Base-by-base conservation (phyloP, 1,139 yeast genomes). In the Kurtzmaniella quercitrusa region DNA sequence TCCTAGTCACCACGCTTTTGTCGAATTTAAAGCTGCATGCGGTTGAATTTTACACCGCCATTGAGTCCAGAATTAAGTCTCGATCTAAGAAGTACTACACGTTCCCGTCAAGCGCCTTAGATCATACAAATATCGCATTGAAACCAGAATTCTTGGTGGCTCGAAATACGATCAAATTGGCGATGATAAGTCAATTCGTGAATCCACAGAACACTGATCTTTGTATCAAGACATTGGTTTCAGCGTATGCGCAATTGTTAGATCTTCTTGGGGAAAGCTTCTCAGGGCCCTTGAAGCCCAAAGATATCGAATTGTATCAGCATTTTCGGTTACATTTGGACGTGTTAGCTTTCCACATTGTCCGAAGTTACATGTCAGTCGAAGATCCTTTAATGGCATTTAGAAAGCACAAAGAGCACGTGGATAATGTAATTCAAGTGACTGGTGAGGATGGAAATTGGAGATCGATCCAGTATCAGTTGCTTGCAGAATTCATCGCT, bases 351-450 rank as follows among this genome's bases (percentile, higher is more conserved):
- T 70, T 83, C 45, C 86, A 83, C 51, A 79, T 85, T 12, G 78
- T 79, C 3, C 71, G 86, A 48, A 70, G 82, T 0, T 77, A 81
- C 51, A 67, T 86, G 34, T 79, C 85, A n/a, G 50, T 79, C 21
- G 85, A 78, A 38, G 79, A 78, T 50, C 75, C 85, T 1, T 69
- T 81, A 36, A 53, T 69, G 34, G 88, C 90, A 0, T 75, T 80
- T 51, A 71, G 75, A 45, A 85, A 82, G 57, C 89, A 86, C 55
- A 72, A 73, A 38, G 67, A 78, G 8, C 96, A 88, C 62, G 57
- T 85, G 1, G 69, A 70, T 19, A 76, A 76, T 45, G 65, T 70
- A 0, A 41, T 55, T 5, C 54, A 51, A 19, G 50, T 53, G 2
- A 43, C 29, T 10, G 46, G 48, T 3, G 44, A 41, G 19, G 54